Evolutionary conservation across 2,329 filamentous ascomycete species (phyloP).

Genomic region (Aurifilum marmelostoma): DNA sequence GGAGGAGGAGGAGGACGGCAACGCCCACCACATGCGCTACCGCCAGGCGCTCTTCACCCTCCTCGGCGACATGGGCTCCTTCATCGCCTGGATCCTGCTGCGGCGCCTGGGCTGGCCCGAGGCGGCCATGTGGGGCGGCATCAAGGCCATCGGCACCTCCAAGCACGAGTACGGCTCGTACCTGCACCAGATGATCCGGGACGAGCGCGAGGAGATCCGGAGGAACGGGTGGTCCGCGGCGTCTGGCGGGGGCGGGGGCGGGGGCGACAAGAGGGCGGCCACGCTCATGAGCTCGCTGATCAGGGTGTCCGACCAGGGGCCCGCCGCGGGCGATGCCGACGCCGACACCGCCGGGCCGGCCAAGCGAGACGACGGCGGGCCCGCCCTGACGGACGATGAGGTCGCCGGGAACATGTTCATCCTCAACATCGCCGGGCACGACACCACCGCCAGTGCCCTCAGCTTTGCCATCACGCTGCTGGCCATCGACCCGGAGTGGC

Average conservation of each 20-base stretch:
- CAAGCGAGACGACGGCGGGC: neutral
- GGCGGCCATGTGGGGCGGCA: constrained; percentile 11
- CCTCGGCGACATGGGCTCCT: neutral
- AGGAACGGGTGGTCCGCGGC: neutral
- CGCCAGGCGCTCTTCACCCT: constrained; percentile 2
- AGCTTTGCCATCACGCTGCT: constrained; percentile 49
- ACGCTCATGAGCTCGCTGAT: constrained; percentile 14
- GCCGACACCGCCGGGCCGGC: neutral
- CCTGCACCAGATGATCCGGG: constrained; percentile 8
- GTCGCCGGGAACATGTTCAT: constrained; percentile 37
- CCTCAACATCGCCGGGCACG: constrained; percentile 37
- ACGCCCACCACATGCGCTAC: constrained; percentile 9
- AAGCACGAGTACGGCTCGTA: neutral
- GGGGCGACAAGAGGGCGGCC: neutral
- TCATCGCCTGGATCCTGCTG: neutral
- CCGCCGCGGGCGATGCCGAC: neutral
- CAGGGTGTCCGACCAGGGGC: constrained; percentile 5
- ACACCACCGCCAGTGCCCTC: constrained; percentile 37
- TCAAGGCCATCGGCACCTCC: neutral
- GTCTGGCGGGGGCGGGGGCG: neutral
- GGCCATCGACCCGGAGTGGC: constrained; percentile 39
- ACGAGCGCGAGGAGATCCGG: constrained; percentile 11
- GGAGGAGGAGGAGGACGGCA: neutral
- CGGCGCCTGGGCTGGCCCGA: constrained; percentile 7
- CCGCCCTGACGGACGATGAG: constrained; percentile 26